These are phyloP conservation scores for Nigrograna mackinnonii DNA, from an alignment of 2,329 filamentous ascomycete species.

Conservation along the genomic window DNA sequence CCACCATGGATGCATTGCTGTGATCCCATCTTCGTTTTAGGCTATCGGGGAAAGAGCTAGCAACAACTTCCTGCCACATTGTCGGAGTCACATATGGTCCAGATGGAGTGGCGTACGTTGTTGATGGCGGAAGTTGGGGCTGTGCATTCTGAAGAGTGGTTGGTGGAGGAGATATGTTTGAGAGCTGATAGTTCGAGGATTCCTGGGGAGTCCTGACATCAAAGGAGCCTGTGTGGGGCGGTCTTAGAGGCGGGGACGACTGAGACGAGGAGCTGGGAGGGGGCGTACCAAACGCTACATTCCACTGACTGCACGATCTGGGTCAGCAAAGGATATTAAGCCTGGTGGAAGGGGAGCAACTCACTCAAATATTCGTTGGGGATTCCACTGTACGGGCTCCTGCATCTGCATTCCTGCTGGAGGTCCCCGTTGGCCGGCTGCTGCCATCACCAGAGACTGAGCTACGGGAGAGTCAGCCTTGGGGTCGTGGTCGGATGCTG, in stretches of 20 bases:
- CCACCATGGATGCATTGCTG: constrained; percentile 34
- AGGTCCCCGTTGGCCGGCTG: constrained; percentile 56
- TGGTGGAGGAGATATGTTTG: constrained; percentile 39
- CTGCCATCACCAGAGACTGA: constrained; percentile 74
- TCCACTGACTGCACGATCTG: constrained; percentile 75
- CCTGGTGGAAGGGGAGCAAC: constrained; percentile 38
- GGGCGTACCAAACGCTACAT: constrained; percentile 85
- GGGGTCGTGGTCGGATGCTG: constrained; percentile 70
- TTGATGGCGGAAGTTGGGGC: constrained; percentile 36
- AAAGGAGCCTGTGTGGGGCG: constrained; percentile 44
- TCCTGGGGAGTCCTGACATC: constrained; percentile 41
- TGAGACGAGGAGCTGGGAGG: constrained; percentile 46
- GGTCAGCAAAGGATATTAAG: constrained; percentile 4
- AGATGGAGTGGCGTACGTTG: constrained; percentile 33
- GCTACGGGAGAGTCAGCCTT: constrained; percentile 77
- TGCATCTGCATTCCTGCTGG: constrained; percentile 61
- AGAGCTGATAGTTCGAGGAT: constrained; percentile 34
- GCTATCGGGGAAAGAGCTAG: constrained; percentile 43
- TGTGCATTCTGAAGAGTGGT: constrained; percentile 29
- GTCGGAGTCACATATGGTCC: constrained; percentile 50
- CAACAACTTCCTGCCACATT: constrained; percentile 56
- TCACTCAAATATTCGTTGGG: constrained; percentile 87
- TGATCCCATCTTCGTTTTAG: constrained; percentile 52
- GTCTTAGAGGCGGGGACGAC: constrained; percentile 49
- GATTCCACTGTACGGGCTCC: constrained; percentile 77